These are phyloP conservation scores for Fraxinus dipetala DNA, from an alignment of 305 asterid species.

Conservation along the genomic window DNA sequence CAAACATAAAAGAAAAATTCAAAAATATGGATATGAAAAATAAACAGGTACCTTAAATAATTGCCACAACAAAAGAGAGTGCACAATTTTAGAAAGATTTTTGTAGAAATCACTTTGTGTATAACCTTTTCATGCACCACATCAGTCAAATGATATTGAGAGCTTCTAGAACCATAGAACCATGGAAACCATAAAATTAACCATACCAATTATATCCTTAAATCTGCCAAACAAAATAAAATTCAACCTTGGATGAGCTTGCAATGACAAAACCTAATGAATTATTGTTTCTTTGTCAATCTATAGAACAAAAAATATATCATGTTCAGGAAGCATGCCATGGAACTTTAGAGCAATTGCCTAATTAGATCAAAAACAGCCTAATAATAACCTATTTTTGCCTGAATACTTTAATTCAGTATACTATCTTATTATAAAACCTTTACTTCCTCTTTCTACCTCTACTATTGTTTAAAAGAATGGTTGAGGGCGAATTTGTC, in stretches of 20 bases:
- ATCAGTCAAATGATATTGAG: conserved; percentile 17
- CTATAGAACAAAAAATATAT: conserved; percentile 16
- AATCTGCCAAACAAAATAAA: background rate
- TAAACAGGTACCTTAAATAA: conserved; percentile 47
- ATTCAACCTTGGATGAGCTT: conserved; percentile 58
- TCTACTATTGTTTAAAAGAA: no score
- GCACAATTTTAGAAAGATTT: no score
- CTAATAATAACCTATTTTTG: background rate
- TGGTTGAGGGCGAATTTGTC: no score
- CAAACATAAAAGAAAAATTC: background rate
- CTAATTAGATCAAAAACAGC: no score
- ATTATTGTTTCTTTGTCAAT: conserved; percentile 64
- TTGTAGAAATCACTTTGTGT: no score
- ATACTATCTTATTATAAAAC: background rate
- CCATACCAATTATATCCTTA: conserved; percentile 17
- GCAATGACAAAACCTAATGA: conserved; percentile 82
- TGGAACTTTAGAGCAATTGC: no score
- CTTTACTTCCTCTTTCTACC: background rate
- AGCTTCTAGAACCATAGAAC: conserved; percentile 36
- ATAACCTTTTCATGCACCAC: background rate
- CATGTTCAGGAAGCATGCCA: background rate
- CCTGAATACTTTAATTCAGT: background rate
- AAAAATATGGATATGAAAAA: background rate
- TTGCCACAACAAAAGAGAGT: no score
- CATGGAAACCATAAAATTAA: conserved; percentile 79